These are phyloP conservation scores for Trichophyton verrucosum DNA, from an alignment of 2,329 filamentous ascomycete genomes.

Conservation along the genomic window DNA sequence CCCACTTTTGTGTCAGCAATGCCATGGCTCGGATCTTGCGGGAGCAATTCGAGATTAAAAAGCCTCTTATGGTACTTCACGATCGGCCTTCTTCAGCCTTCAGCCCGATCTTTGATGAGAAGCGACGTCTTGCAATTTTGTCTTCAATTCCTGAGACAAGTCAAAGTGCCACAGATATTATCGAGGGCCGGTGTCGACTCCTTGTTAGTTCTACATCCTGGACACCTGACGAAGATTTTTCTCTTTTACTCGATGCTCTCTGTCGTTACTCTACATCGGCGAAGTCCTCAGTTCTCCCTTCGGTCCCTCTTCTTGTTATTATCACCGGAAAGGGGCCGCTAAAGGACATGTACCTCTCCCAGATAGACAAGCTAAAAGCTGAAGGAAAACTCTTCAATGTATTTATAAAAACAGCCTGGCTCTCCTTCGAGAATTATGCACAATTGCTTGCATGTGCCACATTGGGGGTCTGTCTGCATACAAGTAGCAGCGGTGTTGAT, in stretches of 20 bases:
- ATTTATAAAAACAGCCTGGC: conserved; percentile 68
- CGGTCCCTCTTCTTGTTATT: conserved; percentile 65
- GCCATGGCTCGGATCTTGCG: conserved; percentile 71
- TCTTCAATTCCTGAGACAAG: conserved; percentile 52
- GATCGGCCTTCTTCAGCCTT: conserved; percentile 79
- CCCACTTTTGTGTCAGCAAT: conserved; percentile 76
- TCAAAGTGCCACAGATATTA: conserved; percentile 46
- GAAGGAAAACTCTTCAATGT: conserved; percentile 56
- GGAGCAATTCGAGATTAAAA: conserved; percentile 51
- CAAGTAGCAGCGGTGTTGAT: conserved; percentile 85
- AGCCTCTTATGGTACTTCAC: conserved; percentile 60
- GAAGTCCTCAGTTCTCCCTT: conserved; percentile 31
- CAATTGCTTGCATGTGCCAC: conserved; percentile 72
- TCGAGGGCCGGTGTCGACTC: conserved; percentile 49
- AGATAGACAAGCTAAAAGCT: conserved; percentile 50
- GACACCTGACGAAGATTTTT: conserved; percentile 95
- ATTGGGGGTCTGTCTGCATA: conserved; percentile 82
- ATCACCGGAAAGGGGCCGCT: conserved; percentile 92
- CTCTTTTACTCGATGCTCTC: conserved; percentile 70
- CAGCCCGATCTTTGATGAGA: conserved; percentile 48
- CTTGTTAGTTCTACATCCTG: conserved; percentile 91
- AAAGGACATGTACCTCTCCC: conserved; percentile 58
- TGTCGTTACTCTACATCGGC: conserved; percentile 54
- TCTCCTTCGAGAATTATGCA: conserved; percentile 75
- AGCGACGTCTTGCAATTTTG: conserved; percentile 49